Percentiles rank a stretch among this genome's conserved stretches.
Conservation (phyloP, 2,329 filamentous ascomycete genomes). For the Zymoseptoria brevis region DNA sequence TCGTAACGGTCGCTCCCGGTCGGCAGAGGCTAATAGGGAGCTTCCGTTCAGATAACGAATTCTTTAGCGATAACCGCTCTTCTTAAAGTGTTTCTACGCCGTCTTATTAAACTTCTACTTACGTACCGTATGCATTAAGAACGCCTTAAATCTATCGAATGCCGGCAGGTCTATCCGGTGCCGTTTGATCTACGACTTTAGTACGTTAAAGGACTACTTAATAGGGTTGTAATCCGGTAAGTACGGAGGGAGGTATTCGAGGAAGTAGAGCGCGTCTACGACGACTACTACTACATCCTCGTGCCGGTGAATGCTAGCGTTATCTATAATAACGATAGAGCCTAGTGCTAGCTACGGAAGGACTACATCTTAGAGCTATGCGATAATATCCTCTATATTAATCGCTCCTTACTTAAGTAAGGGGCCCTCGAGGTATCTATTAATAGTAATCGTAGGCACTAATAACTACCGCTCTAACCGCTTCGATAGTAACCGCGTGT, state of each 20-base stretch:
- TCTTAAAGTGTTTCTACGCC: too few species aligned
- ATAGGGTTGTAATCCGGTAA: conserved; percentile 1
- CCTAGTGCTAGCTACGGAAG: neutral
- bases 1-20: too few species aligned
- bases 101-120: too few species aligned
- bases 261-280: neutral
- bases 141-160: neutral
- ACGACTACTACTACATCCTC: neutral
- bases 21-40: too few species aligned
- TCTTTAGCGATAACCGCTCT: too few species aligned
- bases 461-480: neutral
- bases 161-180: neutral
- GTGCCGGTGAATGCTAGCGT: neutral
- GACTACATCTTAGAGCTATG: neutral
- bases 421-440: neutral
- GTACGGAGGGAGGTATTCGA: neutral
- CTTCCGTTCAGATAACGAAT: too few species aligned
- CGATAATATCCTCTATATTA: neutral
- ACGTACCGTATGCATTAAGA: too few species aligned
- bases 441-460: neutral
- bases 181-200: conserved; percentile 1
- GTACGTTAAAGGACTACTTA: neutral
- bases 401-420: neutral
- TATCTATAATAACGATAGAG: conserved; percentile 2
- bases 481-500: neutral